A percentile compares a stretch with the other conserved stretches of the same genome.
These are phyloP conservation scores for Colletotrichum cordylinicola DNA, from an alignment of 2,329 filamentous ascomycete genomes.

Conservation along the genomic window DNA sequence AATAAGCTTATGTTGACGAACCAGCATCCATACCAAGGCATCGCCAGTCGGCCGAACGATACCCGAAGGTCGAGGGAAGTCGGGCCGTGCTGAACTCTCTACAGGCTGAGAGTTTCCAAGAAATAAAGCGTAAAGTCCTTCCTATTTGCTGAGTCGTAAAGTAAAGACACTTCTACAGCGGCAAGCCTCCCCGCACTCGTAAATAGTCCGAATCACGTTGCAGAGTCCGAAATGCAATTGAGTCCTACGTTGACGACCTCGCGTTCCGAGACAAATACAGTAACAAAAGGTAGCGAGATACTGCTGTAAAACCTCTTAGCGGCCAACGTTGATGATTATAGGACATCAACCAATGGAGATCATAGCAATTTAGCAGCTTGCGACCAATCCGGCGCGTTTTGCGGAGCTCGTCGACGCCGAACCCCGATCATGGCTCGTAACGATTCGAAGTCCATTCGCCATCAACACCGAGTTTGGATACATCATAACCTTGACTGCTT, in stretches of 20 bases:
- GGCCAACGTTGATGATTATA: not conserved
- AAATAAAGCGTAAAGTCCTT: not conserved
- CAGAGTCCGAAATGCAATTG: not conserved
- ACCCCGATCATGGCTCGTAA: not conserved
- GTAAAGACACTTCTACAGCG: not conserved
- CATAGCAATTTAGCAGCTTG: not conserved
- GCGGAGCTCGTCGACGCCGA: not conserved
- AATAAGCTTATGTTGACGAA: not conserved
- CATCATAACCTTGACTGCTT: not conserved
- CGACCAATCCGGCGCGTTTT: not conserved
- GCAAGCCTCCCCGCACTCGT: not conserved
- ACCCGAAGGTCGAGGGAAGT: not conserved
- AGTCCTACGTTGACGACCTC: not conserved
- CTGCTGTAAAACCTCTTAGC: not conserved
- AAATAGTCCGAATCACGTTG: not conserved
- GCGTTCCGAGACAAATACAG: not conserved
- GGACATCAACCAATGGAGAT: not conserved
- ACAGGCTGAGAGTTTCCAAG: not conserved
- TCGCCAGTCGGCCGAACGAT: not conserved
- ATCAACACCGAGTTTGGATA: not conserved
- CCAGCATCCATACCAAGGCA: not conserved
- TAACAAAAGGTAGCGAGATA: not conserved
- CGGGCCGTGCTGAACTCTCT: not conserved
- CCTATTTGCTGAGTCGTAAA: not conserved
- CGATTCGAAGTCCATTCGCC: not conserved